Evolutionary conservation across 1,284 basidiomycete genomes (phyloP).

Genomic region (Flammula alnicola): DNA sequence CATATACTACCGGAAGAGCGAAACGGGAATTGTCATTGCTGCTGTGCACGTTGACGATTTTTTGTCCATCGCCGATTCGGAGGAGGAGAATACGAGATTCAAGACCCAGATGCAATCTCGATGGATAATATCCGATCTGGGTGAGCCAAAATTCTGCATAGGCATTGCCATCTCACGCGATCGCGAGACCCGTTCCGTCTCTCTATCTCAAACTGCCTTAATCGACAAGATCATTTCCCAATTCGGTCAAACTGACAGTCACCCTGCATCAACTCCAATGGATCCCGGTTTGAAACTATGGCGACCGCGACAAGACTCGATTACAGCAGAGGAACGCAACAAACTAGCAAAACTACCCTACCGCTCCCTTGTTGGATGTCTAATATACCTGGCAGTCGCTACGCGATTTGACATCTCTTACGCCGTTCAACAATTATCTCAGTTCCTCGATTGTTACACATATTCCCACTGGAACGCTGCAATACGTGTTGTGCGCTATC

Average conservation of each 20-base stretch:
- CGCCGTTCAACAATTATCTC: not conserved
- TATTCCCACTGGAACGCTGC: conserved; percentile 40
- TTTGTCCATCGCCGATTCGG: conserved; percentile 26
- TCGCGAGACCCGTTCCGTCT: conserved; percentile 26
- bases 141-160: conserved; percentile 28
- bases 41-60: conserved; percentile 42
- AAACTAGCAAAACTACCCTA: conserved; percentile 31
- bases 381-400: conserved; percentile 43
- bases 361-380: conserved; percentile 37
- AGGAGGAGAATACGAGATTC: conserved; percentile 26
- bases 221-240: conserved; percentile 38
- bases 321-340: conserved; percentile 8
- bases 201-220: conserved; percentile 41
- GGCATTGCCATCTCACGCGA: conserved; percentile 39
- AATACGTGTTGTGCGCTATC: conserved; percentile 44
- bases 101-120: conserved; percentile 29
- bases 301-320: conserved; percentile 11
- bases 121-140: conserved; percentile 40
- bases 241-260: conserved; percentile 37
- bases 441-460: conserved; percentile 21
- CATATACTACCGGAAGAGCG: conserved; percentile 31
- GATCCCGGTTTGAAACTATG: conserved; percentile 29
- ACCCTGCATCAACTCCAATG: conserved; percentile 36
- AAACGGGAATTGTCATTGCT: conserved; percentile 30
- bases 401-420: conserved; percentile 14